These are phyloP conservation scores for Fusarium sp. DNA, from an alignment of 2,329 filamentous ascomycete genomes.

Conservation along the genomic window DNA sequence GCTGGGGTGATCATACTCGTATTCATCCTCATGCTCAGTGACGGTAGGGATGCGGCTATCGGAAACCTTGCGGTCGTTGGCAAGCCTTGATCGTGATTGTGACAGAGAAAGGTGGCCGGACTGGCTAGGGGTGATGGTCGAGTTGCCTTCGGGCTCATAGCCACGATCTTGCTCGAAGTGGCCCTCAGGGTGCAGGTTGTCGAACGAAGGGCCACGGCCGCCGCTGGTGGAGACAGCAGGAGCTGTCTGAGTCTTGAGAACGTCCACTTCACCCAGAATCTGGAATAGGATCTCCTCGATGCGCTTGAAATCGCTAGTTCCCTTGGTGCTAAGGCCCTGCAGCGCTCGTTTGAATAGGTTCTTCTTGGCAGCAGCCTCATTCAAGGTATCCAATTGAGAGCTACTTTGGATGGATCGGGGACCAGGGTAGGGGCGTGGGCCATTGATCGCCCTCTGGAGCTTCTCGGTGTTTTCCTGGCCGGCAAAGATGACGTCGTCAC, in stretches of 20 bases:
- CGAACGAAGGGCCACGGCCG: conserved; percentile 76
- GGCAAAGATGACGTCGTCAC: conserved; percentile 87
- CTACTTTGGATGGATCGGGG: conserved; percentile 73
- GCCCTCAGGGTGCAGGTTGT: conserved; percentile 74
- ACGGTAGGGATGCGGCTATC: conserved; percentile 93
- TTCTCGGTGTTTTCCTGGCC: conserved; percentile 91
- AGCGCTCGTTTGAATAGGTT: conserved; percentile 96
- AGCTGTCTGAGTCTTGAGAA: conserved; percentile 76
- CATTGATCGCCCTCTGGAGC: conserved; percentile 86
- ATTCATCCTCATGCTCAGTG: conserved; percentile 85
- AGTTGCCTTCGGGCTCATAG: conserved; percentile 89
- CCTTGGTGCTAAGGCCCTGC: conserved; percentile 90
- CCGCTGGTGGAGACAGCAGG: conserved; percentile 55
- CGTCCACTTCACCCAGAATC: conserved; percentile 92
- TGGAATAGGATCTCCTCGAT: conserved; percentile 96
- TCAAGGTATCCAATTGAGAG: conserved; percentile 69
- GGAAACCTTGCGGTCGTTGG: conserved; percentile 71
- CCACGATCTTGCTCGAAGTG: conserved; percentile 80
- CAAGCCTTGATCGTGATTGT: conserved; percentile 62
- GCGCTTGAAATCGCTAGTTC: conserved; percentile 86
- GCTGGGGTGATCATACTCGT: conserved; percentile 67
- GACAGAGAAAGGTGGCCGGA: conserved; percentile 82
- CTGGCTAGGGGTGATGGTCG: conserved; percentile 78
- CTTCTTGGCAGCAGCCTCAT: conserved; percentile 81
- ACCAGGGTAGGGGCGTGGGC: conserved; percentile 86